These are phyloP conservation scores for Brassica balearica DNA, from an alignment of 441 rosid species.

Conservation along the genomic window DNA sequence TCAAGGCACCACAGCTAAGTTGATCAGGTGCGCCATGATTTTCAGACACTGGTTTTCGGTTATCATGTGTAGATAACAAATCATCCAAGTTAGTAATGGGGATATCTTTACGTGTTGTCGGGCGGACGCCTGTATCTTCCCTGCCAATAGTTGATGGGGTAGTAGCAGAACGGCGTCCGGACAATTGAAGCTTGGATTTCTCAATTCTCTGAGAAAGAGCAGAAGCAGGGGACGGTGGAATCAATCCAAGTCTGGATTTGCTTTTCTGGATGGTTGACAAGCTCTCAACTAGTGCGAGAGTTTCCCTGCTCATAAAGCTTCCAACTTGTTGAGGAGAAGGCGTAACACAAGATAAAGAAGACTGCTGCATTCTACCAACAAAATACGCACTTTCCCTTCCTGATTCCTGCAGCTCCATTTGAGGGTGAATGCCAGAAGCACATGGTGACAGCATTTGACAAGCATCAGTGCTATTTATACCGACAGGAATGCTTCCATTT, in stretches of 20 bases:
- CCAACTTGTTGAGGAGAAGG: constrained; percentile 67
- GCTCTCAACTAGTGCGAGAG: constrained; percentile 48
- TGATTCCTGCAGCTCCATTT: constrained; percentile 45
- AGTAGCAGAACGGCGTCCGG: constrained; percentile 48
- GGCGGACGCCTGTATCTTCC: constrained; percentile 41
- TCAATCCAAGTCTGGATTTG: constrained; percentile 53
- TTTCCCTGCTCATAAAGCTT: constrained; percentile 57
- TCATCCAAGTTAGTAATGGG: constrained; percentile 56
- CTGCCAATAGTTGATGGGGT: constrained; percentile 46
- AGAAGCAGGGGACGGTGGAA: constrained; percentile 56
- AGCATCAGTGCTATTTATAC: constrained; percentile 41
- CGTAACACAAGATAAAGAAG: constrained; percentile 48
- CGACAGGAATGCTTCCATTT: constrained; percentile 30
- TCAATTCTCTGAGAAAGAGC: constrained; percentile 59
- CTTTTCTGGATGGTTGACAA: constrained; percentile 55
- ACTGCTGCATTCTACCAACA: constrained; percentile 48
- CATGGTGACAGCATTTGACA: constrained; percentile 49
- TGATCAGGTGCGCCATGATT: constrained; percentile 32
- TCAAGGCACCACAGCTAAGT: constrained; percentile 33
- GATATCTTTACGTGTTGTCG: constrained; percentile 31
- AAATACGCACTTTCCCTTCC: constrained; percentile 46
- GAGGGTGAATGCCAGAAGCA: constrained; percentile 35
- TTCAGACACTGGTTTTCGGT: constrained; percentile 44
- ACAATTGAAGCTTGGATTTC: constrained; percentile 56
- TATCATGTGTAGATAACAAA: constrained; percentile 40